These are phyloP conservation scores for Leccinellum albellum DNA, from an alignment of 768 basidiomycete species.

Conservation along the genomic window DNA sequence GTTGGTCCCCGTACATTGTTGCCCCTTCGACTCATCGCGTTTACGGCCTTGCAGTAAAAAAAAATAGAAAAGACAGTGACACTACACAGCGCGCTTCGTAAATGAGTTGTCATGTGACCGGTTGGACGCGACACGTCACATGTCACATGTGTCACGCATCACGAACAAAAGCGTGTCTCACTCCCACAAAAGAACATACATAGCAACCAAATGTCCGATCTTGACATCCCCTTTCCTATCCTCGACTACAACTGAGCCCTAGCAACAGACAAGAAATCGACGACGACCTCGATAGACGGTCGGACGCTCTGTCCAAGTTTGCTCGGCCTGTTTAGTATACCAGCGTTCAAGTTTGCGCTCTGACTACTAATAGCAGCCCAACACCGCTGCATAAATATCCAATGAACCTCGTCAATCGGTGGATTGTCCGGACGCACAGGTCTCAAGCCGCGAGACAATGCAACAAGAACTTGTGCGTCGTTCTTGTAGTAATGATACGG, in stretches of 20 bases:
- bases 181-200: no score
- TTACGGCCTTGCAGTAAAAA: constrained; percentile 6
- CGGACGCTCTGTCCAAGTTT: not conserved
- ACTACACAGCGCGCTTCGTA: not conserved
- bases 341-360: not conserved
- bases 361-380: constrained; percentile 26
- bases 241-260: not conserved
- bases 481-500: constrained; percentile 23
- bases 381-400: constrained; percentile 22
- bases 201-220: not conserved
- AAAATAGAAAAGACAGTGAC: constrained; percentile 3
- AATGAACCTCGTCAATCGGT: constrained; percentile 2
- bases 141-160: not conserved
- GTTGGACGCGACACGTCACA: not conserved
- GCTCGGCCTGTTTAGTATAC: not conserved
- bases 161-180: not conserved
- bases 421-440: constrained; percentile 6
- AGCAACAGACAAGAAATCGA: constrained; percentile 17
- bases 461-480: constrained; percentile 23
- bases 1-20: constrained; percentile 78
- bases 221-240: not conserved
- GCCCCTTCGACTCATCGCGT: constrained; percentile 26
- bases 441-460: constrained; percentile 12
- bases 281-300: constrained; percentile 16
- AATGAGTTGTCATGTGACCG: not conserved